Percentiles rank a stretch among this genome's conserved stretches.
These are phyloP conservation scores for Fusarium burgessii DNA, from an alignment of 2,329 filamentous ascomycete species.

Conservation along the genomic window DNA sequence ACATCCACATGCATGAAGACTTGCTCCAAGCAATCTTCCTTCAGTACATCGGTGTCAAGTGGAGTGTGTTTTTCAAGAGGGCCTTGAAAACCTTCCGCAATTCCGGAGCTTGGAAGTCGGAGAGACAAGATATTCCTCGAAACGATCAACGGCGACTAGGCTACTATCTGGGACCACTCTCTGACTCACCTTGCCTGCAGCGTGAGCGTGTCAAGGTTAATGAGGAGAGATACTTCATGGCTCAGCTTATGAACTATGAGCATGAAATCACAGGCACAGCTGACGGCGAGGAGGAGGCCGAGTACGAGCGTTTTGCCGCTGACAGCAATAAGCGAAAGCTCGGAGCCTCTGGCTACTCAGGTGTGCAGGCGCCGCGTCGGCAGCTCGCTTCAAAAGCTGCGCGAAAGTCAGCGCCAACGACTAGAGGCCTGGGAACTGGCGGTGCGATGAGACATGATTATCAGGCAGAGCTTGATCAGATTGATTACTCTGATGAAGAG, in stretches of 20 bases:
- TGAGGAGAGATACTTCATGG: constrained; percentile 59
- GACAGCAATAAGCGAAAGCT: constrained; percentile 8
- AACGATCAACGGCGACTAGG: constrained; percentile 45
- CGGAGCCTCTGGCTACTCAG: neutral
- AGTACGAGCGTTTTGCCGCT: constrained; percentile 42
- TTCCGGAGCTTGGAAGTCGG: constrained; percentile 53
- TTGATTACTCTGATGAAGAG: constrained; percentile 1
- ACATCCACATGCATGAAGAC: constrained; percentile 65
- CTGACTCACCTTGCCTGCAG: constrained; percentile 42
- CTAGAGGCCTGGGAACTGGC: neutral
- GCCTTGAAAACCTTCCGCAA: constrained; percentile 51
- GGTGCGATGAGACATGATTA: constrained; percentile 3
- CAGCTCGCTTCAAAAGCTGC: constrained; percentile 6
- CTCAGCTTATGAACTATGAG: constrained; percentile 54
- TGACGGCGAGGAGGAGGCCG: constrained; percentile 56
- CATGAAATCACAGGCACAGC: constrained; percentile 35
- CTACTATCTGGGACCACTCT: constrained; percentile 54
- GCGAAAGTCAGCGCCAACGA: neutral
- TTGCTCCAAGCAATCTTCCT: constrained; percentile 64
- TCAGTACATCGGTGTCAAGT: constrained; percentile 61
- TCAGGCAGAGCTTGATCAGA: neutral
- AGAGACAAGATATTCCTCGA: constrained; percentile 47
- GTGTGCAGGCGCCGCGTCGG: neutral
- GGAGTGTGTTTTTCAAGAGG: constrained; percentile 59
- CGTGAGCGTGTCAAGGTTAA: constrained; percentile 50